Evolutionary conservation across 2,329 filamentous ascomycete genomes (phyloP).

Genomic region (Pochonia chlamydosporia): DNA sequence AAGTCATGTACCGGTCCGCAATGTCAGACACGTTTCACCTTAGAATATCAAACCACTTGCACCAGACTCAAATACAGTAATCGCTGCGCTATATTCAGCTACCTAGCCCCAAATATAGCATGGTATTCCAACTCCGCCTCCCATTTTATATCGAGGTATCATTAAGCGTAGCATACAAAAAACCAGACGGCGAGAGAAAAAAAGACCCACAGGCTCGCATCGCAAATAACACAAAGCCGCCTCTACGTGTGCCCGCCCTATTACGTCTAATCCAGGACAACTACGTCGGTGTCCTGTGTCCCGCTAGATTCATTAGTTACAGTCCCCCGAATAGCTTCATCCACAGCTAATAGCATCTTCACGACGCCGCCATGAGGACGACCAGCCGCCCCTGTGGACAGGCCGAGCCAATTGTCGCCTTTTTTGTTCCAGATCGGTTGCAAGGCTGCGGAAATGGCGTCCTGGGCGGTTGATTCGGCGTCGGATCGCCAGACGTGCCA

Average conservation of each 20-base stretch:
- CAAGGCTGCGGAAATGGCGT: constrained; percentile 33
- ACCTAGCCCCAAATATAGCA: neutral
- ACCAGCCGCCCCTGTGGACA: constrained; percentile 41
- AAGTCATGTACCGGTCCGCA: no score
- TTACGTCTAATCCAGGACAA: constrained; percentile 11
- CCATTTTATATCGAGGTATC: constrained; percentile 21
- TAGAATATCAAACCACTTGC: no score
- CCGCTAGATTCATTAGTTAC: constrained; percentile 4
- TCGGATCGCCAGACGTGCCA: constrained; percentile 43
- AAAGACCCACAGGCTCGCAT: neutral
- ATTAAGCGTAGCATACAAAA: constrained; percentile 13
- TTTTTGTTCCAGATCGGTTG: constrained; percentile 38
- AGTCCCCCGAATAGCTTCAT: constrained; percentile 37
- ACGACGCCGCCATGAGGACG: constrained; percentile 33
- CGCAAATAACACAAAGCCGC: neutral
- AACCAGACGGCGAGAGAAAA: no score
- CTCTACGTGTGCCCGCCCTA: neutral
- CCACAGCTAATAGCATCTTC: constrained; percentile 41
- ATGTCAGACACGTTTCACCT: no score
- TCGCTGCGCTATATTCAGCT: constrained; percentile 5
- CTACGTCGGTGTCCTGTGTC: constrained; percentile 6
- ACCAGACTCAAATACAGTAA: no score
- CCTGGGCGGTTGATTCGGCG: constrained; percentile 15
- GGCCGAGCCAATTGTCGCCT: constrained; percentile 41
- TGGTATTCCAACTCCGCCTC: neutral